Conservation (phyloP, 768 basidiomycete species). For the Suillus ampliporus region DNA sequence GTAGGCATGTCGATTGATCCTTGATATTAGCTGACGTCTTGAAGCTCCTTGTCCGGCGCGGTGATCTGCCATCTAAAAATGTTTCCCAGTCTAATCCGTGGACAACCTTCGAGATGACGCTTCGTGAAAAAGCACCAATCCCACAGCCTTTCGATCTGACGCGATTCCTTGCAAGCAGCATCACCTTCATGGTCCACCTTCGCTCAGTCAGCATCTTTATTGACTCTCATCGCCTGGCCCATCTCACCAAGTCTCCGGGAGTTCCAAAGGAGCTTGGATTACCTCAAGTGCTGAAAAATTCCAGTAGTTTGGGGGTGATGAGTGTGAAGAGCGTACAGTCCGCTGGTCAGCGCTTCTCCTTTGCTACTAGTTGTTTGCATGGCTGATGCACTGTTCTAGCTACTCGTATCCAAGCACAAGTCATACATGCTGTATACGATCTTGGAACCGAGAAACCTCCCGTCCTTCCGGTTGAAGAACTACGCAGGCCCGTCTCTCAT, state of each 20-base stretch:
- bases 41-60: slow-evolving; percentile 84
- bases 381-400: slow-evolving; percentile 43
- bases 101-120: slow-evolving; percentile 90
- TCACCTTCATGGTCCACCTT: slow-evolving; percentile 91
- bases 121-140: slow-evolving; percentile 81
- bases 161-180: slow-evolving; percentile 86
- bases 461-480: slow-evolving; percentile 36
- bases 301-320: slow-evolving; percentile 70
- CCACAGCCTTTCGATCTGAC: slow-evolving; percentile 87
- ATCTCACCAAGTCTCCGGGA: slow-evolving; percentile 67
- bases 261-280: slow-evolving; percentile 54
- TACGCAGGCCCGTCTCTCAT: slow-evolving; percentile 33
- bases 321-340: slow-evolving; percentile 65
- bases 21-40: slow-evolving; percentile 9
- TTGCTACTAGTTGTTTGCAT: slow-evolving; percentile 9
- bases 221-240: slow-evolving; percentile 74
- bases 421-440: slow-evolving; percentile 80
- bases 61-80: slow-evolving; percentile 54
- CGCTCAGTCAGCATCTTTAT: slow-evolving; percentile 80
- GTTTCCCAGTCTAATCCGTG: slow-evolving; percentile 51
- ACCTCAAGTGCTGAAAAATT: slow-evolving; percentile 59
- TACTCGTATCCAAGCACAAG: slow-evolving; percentile 78
- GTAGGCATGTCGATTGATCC: slow-evolving; percentile 37
- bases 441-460: slow-evolving; percentile 65
- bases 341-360: slow-evolving; percentile 52